Evolutionary conservation across 306 rosid species (phyloP), one percentile per base, ranked within the genome.

Genomic region (Benincasa hispida): DNA sequence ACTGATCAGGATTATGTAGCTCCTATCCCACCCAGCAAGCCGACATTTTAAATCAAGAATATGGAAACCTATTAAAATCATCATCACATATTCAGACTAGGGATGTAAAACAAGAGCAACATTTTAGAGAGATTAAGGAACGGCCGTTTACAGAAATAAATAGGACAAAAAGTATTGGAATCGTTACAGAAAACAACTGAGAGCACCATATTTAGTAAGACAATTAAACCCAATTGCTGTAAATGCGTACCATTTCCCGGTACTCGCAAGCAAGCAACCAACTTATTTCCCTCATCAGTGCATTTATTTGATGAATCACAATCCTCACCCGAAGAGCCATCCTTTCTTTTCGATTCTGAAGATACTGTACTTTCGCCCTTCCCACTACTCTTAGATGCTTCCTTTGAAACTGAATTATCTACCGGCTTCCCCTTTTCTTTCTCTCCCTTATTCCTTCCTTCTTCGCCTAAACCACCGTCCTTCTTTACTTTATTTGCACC

Each of bases 261-360:
- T 68, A 87, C 86, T 82, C 86, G 79, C 82, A 87, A 84, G 80
- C 90, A 84, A 3, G 86, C 88, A 73, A 82, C 80, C 79, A 87
- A 73, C 27, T 75, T 67, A 39, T 74, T 79, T 58, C 65, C 79
- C 75, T 80, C 57, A 18, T 72, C 77, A 3, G 77, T 82, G 77
- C 90, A 87, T 80, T 39, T 82, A 72, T 80, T 84, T 51, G 85
- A 79, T 35, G 72, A 58, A 78, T 70, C 87, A 84, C 90, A 87
- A 42, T 84, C 90, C 70, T 87, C 90, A 19, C 50, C 77, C 14
- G 50, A 28, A 58, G 82, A 41, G 10, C 75, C 84, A 27, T 83
- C 84, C 66, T 81, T 70, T 60, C 74, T 60, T 54, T 37, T 56
- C 11, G 45, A 53, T 12, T 57, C 57, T 27, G 81, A 79, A 15